phyloP scores from a whole-genome alignment of 2,329 filamentous ascomycete species.

The Penicillium sclerotiorum region DNA sequence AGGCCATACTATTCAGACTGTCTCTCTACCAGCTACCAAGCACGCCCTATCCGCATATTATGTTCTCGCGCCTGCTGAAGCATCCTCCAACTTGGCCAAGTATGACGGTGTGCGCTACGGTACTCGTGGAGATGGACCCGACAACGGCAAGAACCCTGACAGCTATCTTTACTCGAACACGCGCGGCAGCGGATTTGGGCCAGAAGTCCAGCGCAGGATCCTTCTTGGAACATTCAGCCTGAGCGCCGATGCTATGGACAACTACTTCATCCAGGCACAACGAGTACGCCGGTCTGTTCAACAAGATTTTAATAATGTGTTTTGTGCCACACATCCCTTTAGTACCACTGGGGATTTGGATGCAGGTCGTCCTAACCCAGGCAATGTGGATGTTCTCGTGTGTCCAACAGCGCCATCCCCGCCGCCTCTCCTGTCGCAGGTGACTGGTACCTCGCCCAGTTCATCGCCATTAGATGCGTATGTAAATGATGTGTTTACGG shows the following conservation, averaged over 20 bases:
- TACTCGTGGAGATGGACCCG: constrained; percentile 52
- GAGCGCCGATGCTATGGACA: constrained; percentile 87
- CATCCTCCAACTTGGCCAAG: constrained; percentile 92
- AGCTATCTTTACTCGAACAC: constrained; percentile 73
- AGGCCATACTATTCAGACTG: constrained; percentile 73
- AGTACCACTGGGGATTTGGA: constrained; percentile 10
- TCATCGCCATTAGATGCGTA: constrained; percentile 69
- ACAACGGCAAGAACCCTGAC: constrained; percentile 54
- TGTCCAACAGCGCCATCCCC: constrained; percentile 82
- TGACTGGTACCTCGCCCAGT: constrained; percentile 42
- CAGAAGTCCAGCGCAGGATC: constrained; percentile 84
- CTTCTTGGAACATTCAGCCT: constrained; percentile 87
- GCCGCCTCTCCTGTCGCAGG: constrained; percentile 65
- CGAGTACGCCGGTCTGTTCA: constrained; percentile 81
- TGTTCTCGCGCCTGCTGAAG: constrained; percentile 90
- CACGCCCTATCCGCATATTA: constrained; percentile 93
- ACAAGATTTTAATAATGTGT: constrained; percentile 80
- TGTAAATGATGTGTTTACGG: constrained; percentile 93
- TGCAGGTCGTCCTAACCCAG: constrained; percentile 3
- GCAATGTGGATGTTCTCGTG: constrained; percentile 76
- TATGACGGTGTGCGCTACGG: constrained; percentile 98
- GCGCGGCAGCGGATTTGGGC: constrained; percentile 74
- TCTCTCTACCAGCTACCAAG: constrained; percentile 81
- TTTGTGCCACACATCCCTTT: constrained; percentile 70
- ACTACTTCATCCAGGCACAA: constrained; percentile 95